Evolutionary conservation across 768 basidiomycete genomes (phyloP), one percentile per base, ranked within the genome.

Genomic region (Clavulina sp.): DNA sequence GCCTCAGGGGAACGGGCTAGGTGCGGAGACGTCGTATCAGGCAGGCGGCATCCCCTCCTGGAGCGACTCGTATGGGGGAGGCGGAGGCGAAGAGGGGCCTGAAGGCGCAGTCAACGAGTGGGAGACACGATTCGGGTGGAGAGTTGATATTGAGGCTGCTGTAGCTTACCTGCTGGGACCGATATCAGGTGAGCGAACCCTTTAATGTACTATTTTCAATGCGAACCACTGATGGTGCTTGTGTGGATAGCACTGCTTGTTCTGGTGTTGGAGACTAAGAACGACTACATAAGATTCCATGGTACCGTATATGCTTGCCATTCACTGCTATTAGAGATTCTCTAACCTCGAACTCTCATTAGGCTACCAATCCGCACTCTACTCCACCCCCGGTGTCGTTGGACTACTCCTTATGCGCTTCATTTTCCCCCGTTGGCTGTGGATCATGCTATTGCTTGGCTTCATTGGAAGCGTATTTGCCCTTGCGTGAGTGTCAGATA

Each of bases 341-440:
- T 31, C 32, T 18, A 23, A 16, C 2, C 6, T 48, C 40, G 18
- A 49, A 23, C 50, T 50, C 33, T 13, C 29, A 31, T 21, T 60
- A 87, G 84, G 81, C 29, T 85, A 85, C 60, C 84, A 85, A 65
- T 82, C 82, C 7, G 82, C 80, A 3, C 68, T 87, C 9, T 63
- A 83, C 40, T 76, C 76, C 3, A 75, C 76, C 0, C 82, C 83
- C 4, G 63, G 83, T 6, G 58, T 82, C 31, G 44, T 76, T 24
- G 54, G 80, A 31, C 68, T 76, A 52, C 69, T 84, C 53, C 58
- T 80, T 57, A 66, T 70, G 32, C 80, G 4, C 60, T 78, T 24
- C 70, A 68, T 48, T 33, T 70, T 79, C 55, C 72, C 76, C 3
- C 57, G 67, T 3, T 75, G 76, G 69, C 60, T 84, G 16, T 65